A percentile compares a stretch with the other conserved stretches of the same genome.
Evolutionary conservation across 306 rosid species (phyloP).

Genomic region (Inga leiocalycina): DNA sequence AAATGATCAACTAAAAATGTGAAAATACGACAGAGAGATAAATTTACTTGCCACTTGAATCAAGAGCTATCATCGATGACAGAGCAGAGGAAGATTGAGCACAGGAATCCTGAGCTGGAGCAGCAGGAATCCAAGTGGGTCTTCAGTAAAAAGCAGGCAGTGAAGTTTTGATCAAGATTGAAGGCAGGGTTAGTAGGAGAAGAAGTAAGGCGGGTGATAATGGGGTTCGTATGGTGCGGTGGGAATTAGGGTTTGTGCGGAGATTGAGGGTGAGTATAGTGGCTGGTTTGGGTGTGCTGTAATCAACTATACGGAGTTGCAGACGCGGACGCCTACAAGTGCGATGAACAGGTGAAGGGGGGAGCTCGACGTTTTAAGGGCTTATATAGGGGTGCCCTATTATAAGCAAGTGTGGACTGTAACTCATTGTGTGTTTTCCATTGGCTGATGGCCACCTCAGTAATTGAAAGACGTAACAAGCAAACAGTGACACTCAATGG

Average conservation of each 20-base stretch:
- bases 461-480: not conserved
- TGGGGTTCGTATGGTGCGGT: not conserved
- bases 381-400: constrained; percentile 18
- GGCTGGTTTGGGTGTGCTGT: constrained; percentile 13
- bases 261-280: constrained; percentile 16
- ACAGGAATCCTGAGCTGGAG: constrained; percentile 24
- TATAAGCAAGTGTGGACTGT: not conserved
- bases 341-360: constrained; percentile 30
- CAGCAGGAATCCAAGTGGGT: constrained; percentile 11
- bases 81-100: not conserved
- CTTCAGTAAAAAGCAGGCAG: constrained; percentile 5
- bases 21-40: not conserved
- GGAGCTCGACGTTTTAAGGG: constrained; percentile 5
- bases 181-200: not conserved
- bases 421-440: not conserved
- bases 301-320: constrained; percentile 38
- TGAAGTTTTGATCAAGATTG: not conserved
- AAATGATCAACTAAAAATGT: constrained; percentile 27
- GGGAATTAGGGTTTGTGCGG: constrained; percentile 54
- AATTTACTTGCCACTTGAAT: constrained; percentile 27
- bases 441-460: not conserved
- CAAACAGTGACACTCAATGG: not conserved
- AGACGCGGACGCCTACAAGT: constrained; percentile 44
- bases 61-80: constrained; percentile 10
- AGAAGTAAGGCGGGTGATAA: not conserved